Conservation (phyloP, 129 eudicot genomes). For the Artemisia annua region DNA sequence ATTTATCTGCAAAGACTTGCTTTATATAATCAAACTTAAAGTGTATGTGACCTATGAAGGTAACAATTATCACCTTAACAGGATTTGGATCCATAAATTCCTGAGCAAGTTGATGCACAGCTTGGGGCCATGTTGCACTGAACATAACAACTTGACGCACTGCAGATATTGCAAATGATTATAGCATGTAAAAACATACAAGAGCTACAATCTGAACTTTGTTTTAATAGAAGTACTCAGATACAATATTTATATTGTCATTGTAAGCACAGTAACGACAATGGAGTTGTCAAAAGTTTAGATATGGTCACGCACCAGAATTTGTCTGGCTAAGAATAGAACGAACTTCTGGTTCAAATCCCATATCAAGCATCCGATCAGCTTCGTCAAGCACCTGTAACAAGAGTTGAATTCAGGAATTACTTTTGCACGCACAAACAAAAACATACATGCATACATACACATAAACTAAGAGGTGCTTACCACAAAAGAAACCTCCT, state of each 20-base stretch:
- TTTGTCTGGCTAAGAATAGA: slow-evolving; percentile 77
- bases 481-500: slow-evolving; percentile 93
- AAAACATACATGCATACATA: background rate
- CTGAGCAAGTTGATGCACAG: too few species aligned
- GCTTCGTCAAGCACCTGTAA: slow-evolving; percentile 95
- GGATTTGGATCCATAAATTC: too few species aligned
- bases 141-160: too few species aligned
- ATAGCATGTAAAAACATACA: background rate
- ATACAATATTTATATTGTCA: background rate
- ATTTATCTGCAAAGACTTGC: too few species aligned
- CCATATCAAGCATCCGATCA: slow-evolving; percentile 99
- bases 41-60: too few species aligned
- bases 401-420: background rate
- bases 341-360: slow-evolving; percentile 98
- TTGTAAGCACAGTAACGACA: too few species aligned
- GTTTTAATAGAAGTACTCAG: background rate
- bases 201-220: slow-evolving; percentile 12
- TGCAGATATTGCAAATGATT: too few species aligned
- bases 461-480: slow-evolving; percentile 28
- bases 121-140: too few species aligned
- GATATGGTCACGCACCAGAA: slow-evolving; percentile 46
- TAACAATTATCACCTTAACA: too few species aligned
- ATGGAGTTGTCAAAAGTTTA: background rate
- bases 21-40: too few species aligned
- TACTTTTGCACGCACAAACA: background rate